These are phyloP conservation scores for Cavenderia fasciculata DNA, from an alignment of 78 protist genomes.

Conservation along the genomic window DNA sequence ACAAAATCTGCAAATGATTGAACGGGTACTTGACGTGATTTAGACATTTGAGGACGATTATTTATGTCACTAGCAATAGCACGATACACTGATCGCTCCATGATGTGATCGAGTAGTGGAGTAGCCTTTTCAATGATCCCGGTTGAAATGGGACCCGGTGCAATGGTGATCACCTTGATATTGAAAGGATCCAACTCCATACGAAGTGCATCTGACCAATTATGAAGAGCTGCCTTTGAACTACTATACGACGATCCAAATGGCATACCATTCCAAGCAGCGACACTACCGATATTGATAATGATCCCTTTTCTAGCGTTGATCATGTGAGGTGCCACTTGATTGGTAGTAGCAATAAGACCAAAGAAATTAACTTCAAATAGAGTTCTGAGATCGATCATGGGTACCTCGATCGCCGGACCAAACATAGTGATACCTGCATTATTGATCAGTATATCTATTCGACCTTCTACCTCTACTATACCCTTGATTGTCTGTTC, in stretches of 20 bases:
- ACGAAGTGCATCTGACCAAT: constrained; percentile 32
- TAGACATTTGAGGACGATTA: background rate
- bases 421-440: background rate
- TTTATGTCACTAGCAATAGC: background rate
- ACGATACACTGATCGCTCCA: background rate
- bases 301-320: constrained; percentile 2
- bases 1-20: background rate
- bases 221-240: constrained; percentile 17
- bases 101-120: background rate
- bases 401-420: background rate
- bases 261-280: constrained; percentile 2
- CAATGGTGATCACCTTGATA: constrained; percentile 5
- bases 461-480: background rate
- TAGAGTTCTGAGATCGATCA: background rate
- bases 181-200: constrained; percentile 63
- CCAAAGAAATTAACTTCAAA: constrained; percentile 16
- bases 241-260: background rate
- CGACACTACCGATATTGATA: constrained; percentile 25
- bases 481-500: background rate
- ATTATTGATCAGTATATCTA: constrained; percentile 15
- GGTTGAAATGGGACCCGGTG: constrained; percentile 28
- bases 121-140: background rate
- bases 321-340: constrained; percentile 24
- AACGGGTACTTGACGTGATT: background rate
- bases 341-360: constrained; percentile 3